Conservation (phyloP, 306 rosid species). For the Pterocarpus macrocarpus region DNA sequence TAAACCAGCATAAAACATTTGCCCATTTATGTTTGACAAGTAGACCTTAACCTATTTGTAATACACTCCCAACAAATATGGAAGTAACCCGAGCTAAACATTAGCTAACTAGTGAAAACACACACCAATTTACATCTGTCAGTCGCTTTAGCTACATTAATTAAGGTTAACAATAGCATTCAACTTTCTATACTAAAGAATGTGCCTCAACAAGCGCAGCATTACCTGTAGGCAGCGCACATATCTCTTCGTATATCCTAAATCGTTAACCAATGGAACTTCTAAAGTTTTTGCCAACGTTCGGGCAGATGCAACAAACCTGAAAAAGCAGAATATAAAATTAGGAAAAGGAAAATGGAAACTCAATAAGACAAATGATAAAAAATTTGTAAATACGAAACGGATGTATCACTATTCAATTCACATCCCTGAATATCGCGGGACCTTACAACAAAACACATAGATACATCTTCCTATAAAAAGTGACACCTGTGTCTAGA, state of each 20-base stretch:
- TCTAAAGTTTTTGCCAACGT: slow-evolving; percentile 97
- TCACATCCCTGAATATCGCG: background rate
- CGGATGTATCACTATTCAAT: background rate
- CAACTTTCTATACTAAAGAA: slow-evolving; percentile 11
- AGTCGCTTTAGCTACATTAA: slow-evolving; percentile 28
- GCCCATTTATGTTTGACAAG: background rate
- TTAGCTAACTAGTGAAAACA: background rate
- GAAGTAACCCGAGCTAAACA: slow-evolving; percentile 18
- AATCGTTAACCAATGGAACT: slow-evolving; percentile 99
- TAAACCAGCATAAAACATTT: background rate
- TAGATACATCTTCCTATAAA: background rate
- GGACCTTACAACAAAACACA: no score
- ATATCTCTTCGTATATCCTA: slow-evolving; percentile 98
- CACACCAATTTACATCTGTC: slow-evolving; percentile 10
- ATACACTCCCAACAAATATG: slow-evolving; percentile 19
- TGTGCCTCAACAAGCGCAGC: slow-evolving; percentile 26
- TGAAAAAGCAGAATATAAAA: slow-evolving; percentile 43
- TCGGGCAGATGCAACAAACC: slow-evolving; percentile 95
- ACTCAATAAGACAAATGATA: background rate
- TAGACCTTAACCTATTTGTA: no score
- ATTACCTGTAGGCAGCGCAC: slow-evolving; percentile 96
- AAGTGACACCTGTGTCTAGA: background rate
- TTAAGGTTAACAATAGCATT: slow-evolving; percentile 1
- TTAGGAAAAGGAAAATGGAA: slow-evolving; percentile 7
- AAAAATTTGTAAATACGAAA: slow-evolving; percentile 7